A percentile compares a stretch with the other conserved stretches of the same genome.
Conservation (phyloP, 2,329 filamentous ascomycete species). For the Aspergillus pseudoviridinutans region DNA sequence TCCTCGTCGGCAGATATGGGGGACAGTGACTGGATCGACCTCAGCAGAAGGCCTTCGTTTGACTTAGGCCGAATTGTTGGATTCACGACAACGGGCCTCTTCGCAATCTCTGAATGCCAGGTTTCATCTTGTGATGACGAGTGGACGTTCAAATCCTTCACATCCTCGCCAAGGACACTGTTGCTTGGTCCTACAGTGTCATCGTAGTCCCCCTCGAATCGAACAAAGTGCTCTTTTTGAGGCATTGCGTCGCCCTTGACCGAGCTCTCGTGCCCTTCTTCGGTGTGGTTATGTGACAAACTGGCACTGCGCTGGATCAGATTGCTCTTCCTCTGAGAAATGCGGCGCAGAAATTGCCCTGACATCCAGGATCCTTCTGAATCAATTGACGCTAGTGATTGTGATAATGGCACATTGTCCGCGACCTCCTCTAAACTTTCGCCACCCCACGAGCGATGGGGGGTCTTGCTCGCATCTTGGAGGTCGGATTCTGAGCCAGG, state of each 20-base stretch:
- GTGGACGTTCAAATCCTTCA: constrained; percentile 34
- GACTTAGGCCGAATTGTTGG: constrained; percentile 56
- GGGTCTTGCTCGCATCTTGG: constrained; percentile 25
- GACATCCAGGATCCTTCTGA: constrained; percentile 96
- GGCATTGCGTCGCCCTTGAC: constrained; percentile 56
- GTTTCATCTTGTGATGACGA: constrained; percentile 33
- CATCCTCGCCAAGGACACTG: constrained; percentile 53
- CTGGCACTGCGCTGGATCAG: constrained; percentile 39
- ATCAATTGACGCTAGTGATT: constrained; percentile 89
- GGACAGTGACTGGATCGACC: constrained; percentile 43
- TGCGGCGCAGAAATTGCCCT: constrained; percentile 58
- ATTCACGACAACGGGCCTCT: constrained; percentile 63
- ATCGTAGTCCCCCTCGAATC: constrained; percentile 46
- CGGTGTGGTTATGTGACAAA: constrained; percentile 35
- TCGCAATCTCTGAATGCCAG: constrained; percentile 51
- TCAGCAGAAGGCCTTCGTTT: constrained; percentile 53
- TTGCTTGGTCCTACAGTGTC: constrained; percentile 45
- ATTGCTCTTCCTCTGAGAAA: constrained; percentile 39
- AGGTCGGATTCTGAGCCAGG: constrained; percentile 25
- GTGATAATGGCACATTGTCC: constrained; percentile 56
- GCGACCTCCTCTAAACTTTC: constrained; percentile 49
- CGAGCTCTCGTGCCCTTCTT: constrained; percentile 49
- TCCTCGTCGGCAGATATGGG: constrained; percentile 32
- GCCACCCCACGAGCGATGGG: constrained; percentile 34
- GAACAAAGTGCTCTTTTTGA: constrained; percentile 72